Base-by-base conservation (phyloP, 495 filamentous ascomycete species). In the Podospora pseudopauciseta region DNA sequence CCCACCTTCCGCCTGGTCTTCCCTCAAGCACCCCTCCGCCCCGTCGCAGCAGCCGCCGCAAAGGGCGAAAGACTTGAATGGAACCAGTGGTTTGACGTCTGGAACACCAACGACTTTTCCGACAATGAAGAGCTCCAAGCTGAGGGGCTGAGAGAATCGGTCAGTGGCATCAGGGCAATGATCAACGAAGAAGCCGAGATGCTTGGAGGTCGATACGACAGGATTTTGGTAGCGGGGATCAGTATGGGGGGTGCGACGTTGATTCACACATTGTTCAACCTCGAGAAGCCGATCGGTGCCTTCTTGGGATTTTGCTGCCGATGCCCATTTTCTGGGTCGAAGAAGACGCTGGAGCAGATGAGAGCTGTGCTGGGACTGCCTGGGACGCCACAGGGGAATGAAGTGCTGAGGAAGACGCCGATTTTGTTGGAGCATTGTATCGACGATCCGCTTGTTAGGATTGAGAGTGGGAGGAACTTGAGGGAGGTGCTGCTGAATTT, bases 241-340 rank as follows among this genome's bases (percentile, higher is more conserved):
- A 76, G 75, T 28, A 75, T 77, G 73, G 80, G 77, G 13, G 77
- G 72, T 69, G 87, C 87, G 5, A 81, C 80, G 5, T 73, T 78
- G 5, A 70, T 85, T 18, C 75, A 81, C 55, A 71, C 75, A 6
- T 71, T 86, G 9, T 68, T 88, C 16, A 77, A 73, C 27, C 39
- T 79, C 7, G 74, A 58, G 32, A 39, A 65, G 20, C 49, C 68
- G 30, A 63, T 81, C 34, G 80, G 73, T 16, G 86, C 75, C 2
- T 81, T 86, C 63, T 71, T 88, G 66, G 87, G 86, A 11, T 82
- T 89, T 74, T 83, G 82, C 70, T 83, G 84, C 63, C 86, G 85
- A 79, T 72, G 86, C 62, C 86, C 87, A 59, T 86, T 88, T 68
- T 68, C 76, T 18, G 77, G 74, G 4, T 57, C 75, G 66, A 23